Base-by-base conservation (phyloP, 495 filamentous ascomycete species). In the Entonaema liquescens region DNA sequence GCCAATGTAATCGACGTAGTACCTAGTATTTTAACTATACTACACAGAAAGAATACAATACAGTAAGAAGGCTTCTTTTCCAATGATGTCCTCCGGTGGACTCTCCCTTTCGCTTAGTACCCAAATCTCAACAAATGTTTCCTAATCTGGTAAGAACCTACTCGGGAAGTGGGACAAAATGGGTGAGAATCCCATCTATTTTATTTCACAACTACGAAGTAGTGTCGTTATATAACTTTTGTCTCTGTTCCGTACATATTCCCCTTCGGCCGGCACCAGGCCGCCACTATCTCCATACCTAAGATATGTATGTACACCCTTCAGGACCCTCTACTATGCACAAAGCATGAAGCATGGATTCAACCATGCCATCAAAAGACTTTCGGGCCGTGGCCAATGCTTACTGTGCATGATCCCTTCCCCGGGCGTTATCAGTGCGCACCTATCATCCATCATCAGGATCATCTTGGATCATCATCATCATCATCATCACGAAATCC, bases 371-470 rank as follows among this genome's bases (percentile, higher is more conserved):
- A 5, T 13, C 8, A 47, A 11, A 21, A 21, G 19, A 19, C 17
- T 2, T 55, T n/a, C 12, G 28, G 7, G 11, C 28, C 5, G 1
- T 29, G 29, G 53, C 33, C 42, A 50, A 40, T 56, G 70, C 70
- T 73, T 73, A 73, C 70, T 73, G 65, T 73, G 56, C 61, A 68
- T 62, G 55, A 62, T 47, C 65, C 56, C 60, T 61, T 47, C 61
- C 40, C 36, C 23, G 49, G 49, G 59, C 26, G 19, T 59, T 50
- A 62, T 62, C 57, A 55, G 44, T 59, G 53, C 59, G 29, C 49
- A 13, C 23, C 25, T 21, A 53, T 28, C 36, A 59, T 49, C 54
- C 64, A 44, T 59, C 70, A 61, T 72, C 55, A 26, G 64, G 57
- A 65, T 61, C 47, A 61, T 65, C 47, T 60, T 65, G 57, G 57